Percentiles rank a stretch among this genome's conserved stretches.
phyloP scores from a whole-genome alignment of 306 rosid species.

The Astragalus glycyphyllos region DNA sequence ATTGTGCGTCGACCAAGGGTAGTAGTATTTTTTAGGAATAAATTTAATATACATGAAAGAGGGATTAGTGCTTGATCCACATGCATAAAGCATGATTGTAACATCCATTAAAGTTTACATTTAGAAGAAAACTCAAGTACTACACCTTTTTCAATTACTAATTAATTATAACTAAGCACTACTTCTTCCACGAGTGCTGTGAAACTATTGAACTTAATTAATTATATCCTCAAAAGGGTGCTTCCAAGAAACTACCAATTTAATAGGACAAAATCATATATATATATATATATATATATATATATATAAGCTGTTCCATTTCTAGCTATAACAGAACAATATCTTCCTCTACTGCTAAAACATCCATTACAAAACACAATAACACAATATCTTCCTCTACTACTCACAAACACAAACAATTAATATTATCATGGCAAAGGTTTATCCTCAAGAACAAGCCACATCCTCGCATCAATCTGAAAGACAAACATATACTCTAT shows the following conservation, averaged over 20 bases:
- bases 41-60: neutral
- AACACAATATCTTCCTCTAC: too few species aligned
- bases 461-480: slow-evolving; percentile 26
- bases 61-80: slow-evolving; percentile 39
- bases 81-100: slow-evolving; percentile 27
- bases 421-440: slow-evolving; percentile 38
- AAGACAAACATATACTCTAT: slow-evolving; percentile 72
- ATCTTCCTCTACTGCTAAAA: too few species aligned
- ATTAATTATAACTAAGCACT: neutral
- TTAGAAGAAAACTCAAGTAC: slow-evolving; percentile 15
- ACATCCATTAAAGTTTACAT: slow-evolving; percentile 28
- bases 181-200: slow-evolving; percentile 32
- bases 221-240: slow-evolving; percentile 14
- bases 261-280: neutral
- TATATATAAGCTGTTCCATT: slow-evolving; percentile 43
- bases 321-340: too few species aligned
- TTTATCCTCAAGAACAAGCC: slow-evolving; percentile 49
- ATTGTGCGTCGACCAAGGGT: too few species aligned
- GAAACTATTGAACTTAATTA: slow-evolving; percentile 8
- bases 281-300: slow-evolving; percentile 49
- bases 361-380: too few species aligned
- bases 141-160: neutral
- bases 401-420: neutral
- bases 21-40: too few species aligned
- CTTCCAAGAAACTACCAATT: slow-evolving; percentile 28